A percentile compares a stretch with the other conserved stretches of the same genome.
Evolutionary conservation across 306 rosid genomes (phyloP).

Genomic region (Castanopsis chinensis): DNA sequence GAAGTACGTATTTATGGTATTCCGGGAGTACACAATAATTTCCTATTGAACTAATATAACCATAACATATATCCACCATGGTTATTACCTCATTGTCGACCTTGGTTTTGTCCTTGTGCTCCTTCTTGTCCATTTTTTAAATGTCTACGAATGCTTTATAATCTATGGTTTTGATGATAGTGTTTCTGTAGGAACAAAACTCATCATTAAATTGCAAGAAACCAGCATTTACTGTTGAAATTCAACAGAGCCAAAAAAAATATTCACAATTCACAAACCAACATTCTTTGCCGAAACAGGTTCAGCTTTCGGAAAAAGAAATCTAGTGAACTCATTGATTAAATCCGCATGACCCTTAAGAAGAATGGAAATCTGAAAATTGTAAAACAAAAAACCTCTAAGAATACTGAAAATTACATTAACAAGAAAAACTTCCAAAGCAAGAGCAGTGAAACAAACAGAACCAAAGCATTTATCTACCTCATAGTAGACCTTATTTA

Average conservation of each 20-base stretch:
- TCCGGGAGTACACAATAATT: no score
- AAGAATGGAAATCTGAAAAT: conserved; percentile 68
- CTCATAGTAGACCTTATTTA: no score
- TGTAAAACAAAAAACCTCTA: background rate
- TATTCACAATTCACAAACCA: conserved; percentile 34
- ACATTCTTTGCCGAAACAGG: conserved; percentile 13
- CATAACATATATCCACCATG: no score
- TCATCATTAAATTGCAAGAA: conserved; percentile 8
- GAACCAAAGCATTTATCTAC: no score
- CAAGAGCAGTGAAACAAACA: no score
- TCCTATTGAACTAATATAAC: no score
- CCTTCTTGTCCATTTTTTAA: conserved; percentile 93
- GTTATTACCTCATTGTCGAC: conserved; percentile 77
- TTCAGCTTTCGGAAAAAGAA: conserved; percentile 68
- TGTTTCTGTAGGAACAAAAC: conserved; percentile 59
- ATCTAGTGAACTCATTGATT: conserved; percentile 80
- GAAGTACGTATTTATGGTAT: no score
- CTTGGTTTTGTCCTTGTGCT: conserved; percentile 82
- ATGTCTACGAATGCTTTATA: conserved; percentile 93
- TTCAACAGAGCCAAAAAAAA: background rate
- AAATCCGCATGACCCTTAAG: conserved; percentile 77
- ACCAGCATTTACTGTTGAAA: background rate
- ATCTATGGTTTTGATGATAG: conserved; percentile 61
- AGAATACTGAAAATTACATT: no score
- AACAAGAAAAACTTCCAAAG: no score